phyloP scores from a whole-genome alignment of 768 basidiomycete genomes.

The Trichaptum fuscoviolaceum region DNA sequence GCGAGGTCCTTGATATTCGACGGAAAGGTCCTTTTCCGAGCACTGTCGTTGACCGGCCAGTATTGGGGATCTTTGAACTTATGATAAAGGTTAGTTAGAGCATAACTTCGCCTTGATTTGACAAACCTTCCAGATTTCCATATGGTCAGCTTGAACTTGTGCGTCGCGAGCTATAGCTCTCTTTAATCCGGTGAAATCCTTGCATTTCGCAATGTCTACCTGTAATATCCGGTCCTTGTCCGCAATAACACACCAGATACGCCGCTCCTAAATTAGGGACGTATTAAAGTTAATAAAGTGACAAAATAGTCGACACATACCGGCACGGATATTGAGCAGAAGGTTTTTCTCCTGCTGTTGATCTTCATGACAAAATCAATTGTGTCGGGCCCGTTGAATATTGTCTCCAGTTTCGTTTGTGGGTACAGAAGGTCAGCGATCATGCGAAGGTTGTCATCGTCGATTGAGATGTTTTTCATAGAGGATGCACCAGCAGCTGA shows the following conservation, averaged over 20 bases:
- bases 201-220: not conserved
- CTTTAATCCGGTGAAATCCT: not conserved
- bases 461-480: not conserved
- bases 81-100: not conserved
- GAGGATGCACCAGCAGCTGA: not conserved
- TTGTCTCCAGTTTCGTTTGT: not conserved
- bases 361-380: not conserved
- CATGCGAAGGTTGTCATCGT: not conserved
- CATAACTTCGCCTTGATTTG: not conserved
- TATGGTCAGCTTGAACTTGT: not conserved
- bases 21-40: not conserved
- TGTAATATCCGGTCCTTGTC: not conserved
- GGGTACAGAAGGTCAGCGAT: not conserved
- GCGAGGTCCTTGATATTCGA: not conserved
- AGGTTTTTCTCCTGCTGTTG: not conserved
- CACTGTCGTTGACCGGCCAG: not conserved
- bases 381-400: not conserved
- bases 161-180: not conserved
- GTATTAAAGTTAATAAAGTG: not conserved
- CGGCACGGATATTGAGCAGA: not conserved
- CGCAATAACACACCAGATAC: not conserved
- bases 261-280: not conserved
- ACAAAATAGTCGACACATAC: not conserved
- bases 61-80: not conserved
- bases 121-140: not conserved